Evolutionary conservation across 305 asterid species (phyloP).

Genomic region (Fraxinus platypoda): DNA sequence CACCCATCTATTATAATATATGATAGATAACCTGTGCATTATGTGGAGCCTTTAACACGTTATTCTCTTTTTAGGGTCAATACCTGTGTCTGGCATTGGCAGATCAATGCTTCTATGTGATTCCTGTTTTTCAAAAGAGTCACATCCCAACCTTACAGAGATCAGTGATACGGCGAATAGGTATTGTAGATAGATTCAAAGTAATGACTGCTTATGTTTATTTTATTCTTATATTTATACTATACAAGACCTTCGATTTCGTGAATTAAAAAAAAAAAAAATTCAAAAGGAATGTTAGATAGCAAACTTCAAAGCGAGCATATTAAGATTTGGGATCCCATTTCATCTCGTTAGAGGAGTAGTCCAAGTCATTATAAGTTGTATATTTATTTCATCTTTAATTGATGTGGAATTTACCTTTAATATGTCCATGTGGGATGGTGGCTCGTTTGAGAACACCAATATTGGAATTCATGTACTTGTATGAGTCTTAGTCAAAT

Average conservation of each 20-base stretch:
- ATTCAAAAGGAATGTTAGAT: neutral
- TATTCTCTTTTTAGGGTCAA: constrained; percentile 36
- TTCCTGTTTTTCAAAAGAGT: constrained; percentile 42
- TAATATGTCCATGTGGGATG: neutral
- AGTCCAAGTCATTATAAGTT: neutral
- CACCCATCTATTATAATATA: neutral
- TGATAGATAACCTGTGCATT: constrained; percentile 12
- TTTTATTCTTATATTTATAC: neutral
- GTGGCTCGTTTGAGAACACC: neutral
- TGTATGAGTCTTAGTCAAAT: neutral
- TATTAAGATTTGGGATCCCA: neutral
- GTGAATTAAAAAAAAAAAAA: neutral
- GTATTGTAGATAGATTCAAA: constrained; percentile 28
- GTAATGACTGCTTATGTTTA: neutral
- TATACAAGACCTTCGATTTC: neutral
- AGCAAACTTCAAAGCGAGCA: neutral
- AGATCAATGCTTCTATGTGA: constrained; percentile 59
- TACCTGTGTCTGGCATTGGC: constrained; percentile 50
- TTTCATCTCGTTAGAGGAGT: neutral
- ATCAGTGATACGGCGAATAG: constrained; percentile 39
- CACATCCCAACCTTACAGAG: constrained; percentile 35
- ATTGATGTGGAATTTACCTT: neutral
- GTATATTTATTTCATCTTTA: neutral
- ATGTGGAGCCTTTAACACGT: constrained; percentile 2
- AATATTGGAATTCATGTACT: no score